phyloP scores from a whole-genome alignment of 768 basidiomycete species.

The Candolleomyces aberdarensis region DNA sequence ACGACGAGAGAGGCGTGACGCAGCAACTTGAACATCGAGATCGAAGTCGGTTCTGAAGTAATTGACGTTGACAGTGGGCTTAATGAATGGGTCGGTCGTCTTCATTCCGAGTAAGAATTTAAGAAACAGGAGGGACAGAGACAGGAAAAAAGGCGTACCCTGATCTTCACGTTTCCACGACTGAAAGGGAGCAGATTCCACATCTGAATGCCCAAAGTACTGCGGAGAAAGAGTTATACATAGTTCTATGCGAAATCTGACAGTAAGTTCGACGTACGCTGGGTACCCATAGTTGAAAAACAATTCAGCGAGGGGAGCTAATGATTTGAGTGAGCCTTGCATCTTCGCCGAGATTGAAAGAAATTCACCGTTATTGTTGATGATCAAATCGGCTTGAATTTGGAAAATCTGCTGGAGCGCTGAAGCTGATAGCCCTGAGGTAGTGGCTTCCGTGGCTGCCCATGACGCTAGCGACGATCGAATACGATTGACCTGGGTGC shows the following conservation, averaged over 20 bases:
- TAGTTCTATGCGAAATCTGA: not conserved
- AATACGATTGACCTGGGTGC: conserved; percentile 33
- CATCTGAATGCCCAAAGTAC: conserved; percentile 44
- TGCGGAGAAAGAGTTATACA: conserved; percentile 13
- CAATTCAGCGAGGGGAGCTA: conserved; percentile 46
- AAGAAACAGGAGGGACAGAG: not conserved
- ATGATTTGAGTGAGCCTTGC: not conserved
- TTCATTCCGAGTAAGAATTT: conserved; percentile 13
- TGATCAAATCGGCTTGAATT: conserved; percentile 46
- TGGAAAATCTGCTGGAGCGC: conserved; percentile 42
- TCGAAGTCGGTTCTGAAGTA: conserved; percentile 51
- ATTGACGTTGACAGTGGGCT: conserved; percentile 46
- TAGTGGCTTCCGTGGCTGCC: conserved; percentile 40
- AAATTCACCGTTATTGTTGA: conserved; percentile 40
- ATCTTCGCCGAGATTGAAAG: not conserved
- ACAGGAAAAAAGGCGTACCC: conserved; percentile 21
- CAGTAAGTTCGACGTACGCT: conserved; percentile 26
- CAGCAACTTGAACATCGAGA: conserved; percentile 47
- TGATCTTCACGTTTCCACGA: conserved; percentile 48
- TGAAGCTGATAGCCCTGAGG: conserved; percentile 32
- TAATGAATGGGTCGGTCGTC: conserved; percentile 45
- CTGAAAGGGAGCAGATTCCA: conserved; percentile 58
- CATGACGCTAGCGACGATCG: conserved; percentile 34
- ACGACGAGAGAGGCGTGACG: conserved; percentile 40
- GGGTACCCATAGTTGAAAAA: conserved; percentile 47